Conservation (phyloP, 257 asterid species). For the Capsicum pubescens region DNA sequence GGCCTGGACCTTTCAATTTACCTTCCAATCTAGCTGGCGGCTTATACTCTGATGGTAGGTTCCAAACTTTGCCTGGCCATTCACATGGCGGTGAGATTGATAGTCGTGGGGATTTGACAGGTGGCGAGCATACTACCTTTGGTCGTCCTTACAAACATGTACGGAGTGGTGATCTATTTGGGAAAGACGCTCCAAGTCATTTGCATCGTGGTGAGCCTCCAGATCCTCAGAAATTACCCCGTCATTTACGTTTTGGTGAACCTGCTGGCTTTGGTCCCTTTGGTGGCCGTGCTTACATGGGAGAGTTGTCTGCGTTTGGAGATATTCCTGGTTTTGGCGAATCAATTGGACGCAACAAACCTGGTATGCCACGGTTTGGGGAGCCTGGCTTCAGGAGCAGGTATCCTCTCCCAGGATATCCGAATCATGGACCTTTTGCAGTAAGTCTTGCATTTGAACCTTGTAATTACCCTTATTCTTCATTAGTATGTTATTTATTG, state of each 20-base stretch:
- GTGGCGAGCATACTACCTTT: slow-evolving; percentile 60
- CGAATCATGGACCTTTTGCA: slow-evolving; percentile 48
- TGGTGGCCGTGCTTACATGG: slow-evolving; percentile 51
- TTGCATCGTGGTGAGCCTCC: slow-evolving; percentile 51
- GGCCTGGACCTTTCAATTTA: slow-evolving; percentile 54
- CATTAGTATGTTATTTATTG: neutral
- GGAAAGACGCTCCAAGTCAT: slow-evolving; percentile 56
- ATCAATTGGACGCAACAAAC: slow-evolving; percentile 50
- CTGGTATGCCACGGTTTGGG: slow-evolving; percentile 55
- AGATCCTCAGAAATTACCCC: slow-evolving; percentile 54
- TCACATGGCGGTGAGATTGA: slow-evolving; percentile 57
- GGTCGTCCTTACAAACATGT: slow-evolving; percentile 50
- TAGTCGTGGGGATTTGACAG: slow-evolving; percentile 54
- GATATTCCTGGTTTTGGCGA: slow-evolving; percentile 54
- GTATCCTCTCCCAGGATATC: slow-evolving; percentile 59
- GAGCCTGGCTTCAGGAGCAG: slow-evolving; percentile 72
- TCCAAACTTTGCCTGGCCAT: slow-evolving; percentile 58
- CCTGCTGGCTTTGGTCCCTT: slow-evolving; percentile 60
- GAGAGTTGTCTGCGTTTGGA: slow-evolving; percentile 52
- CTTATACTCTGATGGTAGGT: slow-evolving; percentile 59
- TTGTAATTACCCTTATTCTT: slow-evolving; percentile 8
- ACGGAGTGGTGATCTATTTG: slow-evolving; percentile 51
- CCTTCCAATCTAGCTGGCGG: slow-evolving; percentile 59
- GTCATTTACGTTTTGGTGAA: slow-evolving; percentile 52
- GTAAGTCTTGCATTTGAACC: slow-evolving; percentile 46